Percentiles rank a stretch among this genome's conserved stretches.
Evolutionary conservation across 495 filamentous ascomycete genomes (phyloP).

Genomic region (Talaromyces wortmannii): DNA sequence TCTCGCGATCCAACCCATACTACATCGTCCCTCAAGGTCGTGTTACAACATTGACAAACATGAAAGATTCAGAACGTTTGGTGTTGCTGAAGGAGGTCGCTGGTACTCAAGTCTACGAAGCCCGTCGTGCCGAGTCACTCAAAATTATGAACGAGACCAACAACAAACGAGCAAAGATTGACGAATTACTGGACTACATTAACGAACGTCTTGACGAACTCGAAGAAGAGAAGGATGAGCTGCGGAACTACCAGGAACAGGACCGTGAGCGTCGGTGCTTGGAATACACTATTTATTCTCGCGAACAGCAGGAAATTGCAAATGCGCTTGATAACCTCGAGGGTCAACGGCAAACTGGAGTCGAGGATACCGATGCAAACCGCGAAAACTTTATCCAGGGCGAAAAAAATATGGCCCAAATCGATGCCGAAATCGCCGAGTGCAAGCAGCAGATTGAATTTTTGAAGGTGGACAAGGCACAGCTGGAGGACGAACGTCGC

Average conservation of each 20-base stretch:
- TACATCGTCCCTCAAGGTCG: conserved; percentile 98
- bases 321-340: conserved; percentile 78
- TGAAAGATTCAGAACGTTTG: conserved; percentile 89
- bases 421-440: conserved; percentile 72
- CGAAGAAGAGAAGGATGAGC: conserved; percentile 94
- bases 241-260: conserved; percentile 87
- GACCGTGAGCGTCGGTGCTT: conserved; percentile 88
- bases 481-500: conserved; percentile 84
- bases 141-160: conserved; percentile 98
- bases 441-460: conserved; percentile 79
- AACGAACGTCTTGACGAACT: conserved; percentile 82
- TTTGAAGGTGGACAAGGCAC: conserved; percentile 76
- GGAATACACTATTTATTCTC: conserved; percentile 89
- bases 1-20: conserved; percentile 96
- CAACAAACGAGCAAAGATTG: conserved; percentile 89
- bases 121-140: conserved; percentile 76
- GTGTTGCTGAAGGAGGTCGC: conserved; percentile 94
- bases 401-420: conserved; percentile 71
- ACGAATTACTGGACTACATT: conserved; percentile 85
- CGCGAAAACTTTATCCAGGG: conserved; percentile 67
- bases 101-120: conserved; percentile 94
- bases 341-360: conserved; percentile 68
- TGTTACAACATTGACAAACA: conserved; percentile 93
- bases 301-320: conserved; percentile 72
- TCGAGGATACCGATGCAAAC: conserved; percentile 77